A percentile compares a stretch with the other conserved stretches of the same genome.
These are phyloP conservation scores for Chamaenerion angustifolium DNA, from an alignment of 345 rosid genomes.

Conservation along the genomic window DNA sequence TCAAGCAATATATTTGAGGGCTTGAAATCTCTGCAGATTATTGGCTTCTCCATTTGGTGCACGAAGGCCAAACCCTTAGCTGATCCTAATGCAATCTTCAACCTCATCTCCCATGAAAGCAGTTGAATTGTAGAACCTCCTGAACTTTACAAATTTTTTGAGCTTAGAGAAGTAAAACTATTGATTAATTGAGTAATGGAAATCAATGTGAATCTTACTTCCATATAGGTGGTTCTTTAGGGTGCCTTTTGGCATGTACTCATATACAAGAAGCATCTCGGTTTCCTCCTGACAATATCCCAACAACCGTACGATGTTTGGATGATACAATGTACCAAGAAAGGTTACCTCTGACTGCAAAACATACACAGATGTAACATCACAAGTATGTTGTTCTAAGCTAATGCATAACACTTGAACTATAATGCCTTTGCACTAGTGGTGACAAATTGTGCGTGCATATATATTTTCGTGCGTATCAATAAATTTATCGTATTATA, in stretches of 20 bases:
- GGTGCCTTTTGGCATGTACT: slow-evolving; percentile 15
- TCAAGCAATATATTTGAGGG: slow-evolving; percentile 15
- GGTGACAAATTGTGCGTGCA: too few relatives aligned
- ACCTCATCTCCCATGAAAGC: slow-evolving; percentile 8
- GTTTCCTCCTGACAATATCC: slow-evolving; percentile 16
- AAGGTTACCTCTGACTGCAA: slow-evolving; percentile 12
- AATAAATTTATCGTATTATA: too few relatives aligned
- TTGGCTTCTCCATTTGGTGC: slow-evolving; percentile 5
- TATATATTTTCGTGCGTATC: too few relatives aligned
- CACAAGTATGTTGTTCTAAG: too few relatives aligned
- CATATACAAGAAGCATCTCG: slow-evolving; percentile 14
- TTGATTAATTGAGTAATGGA: background rate
- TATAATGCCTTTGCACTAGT: too few relatives aligned
- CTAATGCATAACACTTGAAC: too few relatives aligned
- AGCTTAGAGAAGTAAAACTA: background rate
- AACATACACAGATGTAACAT: background rate
- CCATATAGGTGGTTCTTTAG: slow-evolving; percentile 13
- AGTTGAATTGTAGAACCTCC: background rate
- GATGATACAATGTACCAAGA: slow-evolving; percentile 11
- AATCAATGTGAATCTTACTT: slow-evolving; percentile 8
- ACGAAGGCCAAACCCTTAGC: slow-evolving; percentile 12
- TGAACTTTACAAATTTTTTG: background rate
- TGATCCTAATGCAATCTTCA: slow-evolving; percentile 14
- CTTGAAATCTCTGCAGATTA: slow-evolving; percentile 16
- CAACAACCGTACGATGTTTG: slow-evolving; percentile 13